Percentiles rank a stretch among this genome's conserved stretches.
Conservation (phyloP, 331 rosid species). For the Acacia pycnantha region DNA sequence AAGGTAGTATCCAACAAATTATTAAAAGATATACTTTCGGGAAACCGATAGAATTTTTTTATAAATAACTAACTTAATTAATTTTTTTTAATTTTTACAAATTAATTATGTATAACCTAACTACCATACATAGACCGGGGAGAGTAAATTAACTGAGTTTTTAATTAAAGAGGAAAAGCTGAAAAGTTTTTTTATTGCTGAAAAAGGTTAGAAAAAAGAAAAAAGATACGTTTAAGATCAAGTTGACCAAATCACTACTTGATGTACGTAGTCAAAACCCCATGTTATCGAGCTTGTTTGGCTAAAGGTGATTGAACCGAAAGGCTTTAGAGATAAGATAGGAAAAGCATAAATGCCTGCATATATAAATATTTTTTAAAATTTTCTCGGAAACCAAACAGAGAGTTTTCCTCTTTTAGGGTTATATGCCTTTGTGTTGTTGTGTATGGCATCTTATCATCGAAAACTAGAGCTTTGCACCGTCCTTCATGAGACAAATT, state of each 20-base stretch:
- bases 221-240: neutral
- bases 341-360: neutral
- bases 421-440: neutral
- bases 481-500: slow-evolving; percentile 1
- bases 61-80: too few relatives aligned
- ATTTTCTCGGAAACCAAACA: slow-evolving; percentile 2
- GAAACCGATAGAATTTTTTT: too few relatives aligned
- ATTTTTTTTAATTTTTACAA: too few relatives aligned
- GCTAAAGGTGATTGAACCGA: neutral
- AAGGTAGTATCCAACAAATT: too few relatives aligned
- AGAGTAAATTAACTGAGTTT: neutral
- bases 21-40: too few relatives aligned
- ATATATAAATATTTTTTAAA: neutral
- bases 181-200: neutral
- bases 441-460: neutral
- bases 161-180: neutral
- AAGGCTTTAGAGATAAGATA: slow-evolving; percentile 6
- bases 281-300: neutral
- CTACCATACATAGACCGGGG: too few relatives aligned
- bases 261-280: neutral
- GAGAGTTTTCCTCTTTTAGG: neutral
- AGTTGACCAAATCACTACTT: neutral
- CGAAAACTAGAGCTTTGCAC: neutral
- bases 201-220: neutral
- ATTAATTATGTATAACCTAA: too few relatives aligned